Evolutionary conservation across 2,329 filamentous ascomycete genomes (phyloP).

Genomic region (Diaporthe caulivora): DNA sequence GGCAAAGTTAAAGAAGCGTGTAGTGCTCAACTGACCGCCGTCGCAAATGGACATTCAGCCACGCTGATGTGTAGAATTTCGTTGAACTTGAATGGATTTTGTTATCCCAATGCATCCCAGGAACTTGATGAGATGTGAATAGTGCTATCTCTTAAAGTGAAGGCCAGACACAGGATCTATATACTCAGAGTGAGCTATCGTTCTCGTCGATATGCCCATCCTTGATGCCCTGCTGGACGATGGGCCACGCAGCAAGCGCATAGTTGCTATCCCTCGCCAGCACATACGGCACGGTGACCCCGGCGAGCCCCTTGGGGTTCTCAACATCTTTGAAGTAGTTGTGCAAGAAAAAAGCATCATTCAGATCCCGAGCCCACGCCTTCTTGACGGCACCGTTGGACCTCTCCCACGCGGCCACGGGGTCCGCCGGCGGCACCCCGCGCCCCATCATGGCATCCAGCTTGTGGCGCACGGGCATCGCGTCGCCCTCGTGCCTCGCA

Average conservation of each 20-base stretch:
- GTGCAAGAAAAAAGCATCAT: constrained; percentile 8
- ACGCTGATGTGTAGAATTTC: too few species aligned
- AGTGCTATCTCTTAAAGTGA: too few species aligned
- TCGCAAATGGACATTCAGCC: too few species aligned
- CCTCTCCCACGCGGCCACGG: not conserved
- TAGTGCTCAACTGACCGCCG: too few species aligned
- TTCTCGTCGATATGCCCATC: constrained; percentile 34
- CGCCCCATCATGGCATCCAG: not conserved
- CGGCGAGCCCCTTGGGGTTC: constrained; percentile 34
- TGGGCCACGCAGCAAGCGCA: constrained; percentile 43
- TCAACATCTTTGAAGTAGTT: constrained; percentile 34
- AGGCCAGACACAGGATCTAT: not conserved
- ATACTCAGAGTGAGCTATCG: not conserved
- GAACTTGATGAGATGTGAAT: too few species aligned
- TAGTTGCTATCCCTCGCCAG: constrained; percentile 34
- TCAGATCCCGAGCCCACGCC: constrained; percentile 34
- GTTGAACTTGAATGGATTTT: too few species aligned
- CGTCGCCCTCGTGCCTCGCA: constrained; percentile 1
- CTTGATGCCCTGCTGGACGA: constrained; percentile 41
- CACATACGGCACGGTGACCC: constrained; percentile 22
- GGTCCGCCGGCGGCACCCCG: not conserved
- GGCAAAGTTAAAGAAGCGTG: too few species aligned
- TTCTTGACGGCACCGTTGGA: not conserved
- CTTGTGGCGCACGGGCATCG: not conserved
- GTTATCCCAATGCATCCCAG: too few species aligned